A percentile compares a stretch with the other conserved stretches of the same genome.
These are phyloP conservation scores for Rickenella mellea DNA, from an alignment of 768 basidiomycete species.

Conservation along the genomic window DNA sequence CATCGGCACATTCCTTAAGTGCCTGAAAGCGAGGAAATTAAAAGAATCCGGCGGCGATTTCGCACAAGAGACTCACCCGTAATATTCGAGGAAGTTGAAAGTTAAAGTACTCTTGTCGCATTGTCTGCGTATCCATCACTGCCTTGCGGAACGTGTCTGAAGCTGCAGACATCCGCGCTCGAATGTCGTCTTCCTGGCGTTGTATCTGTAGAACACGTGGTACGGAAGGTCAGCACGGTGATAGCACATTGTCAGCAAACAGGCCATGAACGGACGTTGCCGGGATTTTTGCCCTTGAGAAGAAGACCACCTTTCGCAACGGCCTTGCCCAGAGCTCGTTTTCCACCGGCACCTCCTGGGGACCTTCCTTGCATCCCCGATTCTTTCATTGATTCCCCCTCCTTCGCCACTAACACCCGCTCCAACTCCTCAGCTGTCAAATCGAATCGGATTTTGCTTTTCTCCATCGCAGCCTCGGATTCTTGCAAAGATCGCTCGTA, in stretches of 20 bases:
- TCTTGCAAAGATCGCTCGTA: slow-evolving; percentile 87
- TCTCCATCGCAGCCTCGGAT: slow-evolving; percentile 78
- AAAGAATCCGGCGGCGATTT: neutral
- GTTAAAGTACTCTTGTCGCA: slow-evolving; percentile 97
- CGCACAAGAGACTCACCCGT: slow-evolving; percentile 47
- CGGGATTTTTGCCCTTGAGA: slow-evolving; percentile 88
- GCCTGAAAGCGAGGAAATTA: slow-evolving; percentile 35
- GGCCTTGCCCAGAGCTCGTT: slow-evolving; percentile 82
- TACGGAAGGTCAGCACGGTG: neutral
- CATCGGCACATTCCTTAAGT: slow-evolving; percentile 91
- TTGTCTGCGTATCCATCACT: slow-evolving; percentile 78
- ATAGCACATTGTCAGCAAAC: neutral
- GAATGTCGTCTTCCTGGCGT: slow-evolving; percentile 90
- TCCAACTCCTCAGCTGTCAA: slow-evolving; percentile 90
- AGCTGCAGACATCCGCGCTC: slow-evolving; percentile 72
- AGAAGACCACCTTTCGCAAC: slow-evolving; percentile 85
- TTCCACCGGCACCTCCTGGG: slow-evolving; percentile 52
- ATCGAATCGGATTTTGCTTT: slow-evolving; percentile 81
- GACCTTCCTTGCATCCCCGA: slow-evolving; percentile 57
- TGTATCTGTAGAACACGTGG: slow-evolving; percentile 46
- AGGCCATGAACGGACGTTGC: slow-evolving; percentile 42
- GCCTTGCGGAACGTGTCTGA: slow-evolving; percentile 89
- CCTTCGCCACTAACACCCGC: slow-evolving; percentile 84
- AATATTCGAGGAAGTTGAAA: slow-evolving; percentile 91
- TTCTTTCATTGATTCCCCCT: slow-evolving; percentile 87